A percentile compares a stretch with the other conserved stretches of the same genome.
Evolutionary conservation across 768 basidiomycete species (phyloP).

Genomic region (Tricholoma sp.): DNA sequence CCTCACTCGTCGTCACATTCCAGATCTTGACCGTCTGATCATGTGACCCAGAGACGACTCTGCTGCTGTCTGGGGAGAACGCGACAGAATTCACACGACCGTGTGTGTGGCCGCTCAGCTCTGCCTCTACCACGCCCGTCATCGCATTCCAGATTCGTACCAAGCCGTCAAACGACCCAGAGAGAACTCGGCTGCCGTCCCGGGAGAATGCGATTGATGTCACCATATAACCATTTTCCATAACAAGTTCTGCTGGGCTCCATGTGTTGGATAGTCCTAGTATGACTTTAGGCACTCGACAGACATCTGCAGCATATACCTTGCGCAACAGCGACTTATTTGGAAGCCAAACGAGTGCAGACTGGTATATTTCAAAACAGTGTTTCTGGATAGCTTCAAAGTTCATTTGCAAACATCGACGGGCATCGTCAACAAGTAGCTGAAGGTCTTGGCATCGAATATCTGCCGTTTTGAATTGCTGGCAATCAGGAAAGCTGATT

Average conservation of each 20-base stretch:
- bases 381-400: slow-evolving; percentile 9
- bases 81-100: too few species aligned
- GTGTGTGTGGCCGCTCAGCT: neutral
- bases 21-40: too few species aligned
- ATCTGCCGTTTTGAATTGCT: neutral
- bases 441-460: neutral
- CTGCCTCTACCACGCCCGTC: neutral
- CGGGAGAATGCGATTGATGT: too few species aligned
- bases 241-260: neutral
- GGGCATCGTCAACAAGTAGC: slow-evolving; percentile 5
- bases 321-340: neutral
- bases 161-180: too few species aligned
- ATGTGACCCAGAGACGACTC: too few species aligned
- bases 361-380: neutral
- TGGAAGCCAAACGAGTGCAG: neutral
- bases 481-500: neutral
- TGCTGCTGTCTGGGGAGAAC: too few species aligned
- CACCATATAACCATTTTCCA: neutral
- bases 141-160: too few species aligned
- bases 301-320: neutral
- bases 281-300: neutral
- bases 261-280: slow-evolving; percentile 2
- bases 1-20: too few species aligned
- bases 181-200: too few species aligned
- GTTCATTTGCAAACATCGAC: slow-evolving; percentile 8